These are phyloP conservation scores for Marasmius oreades DNA, from an alignment of 1,284 basidiomycete genomes.

Conservation along the genomic window DNA sequence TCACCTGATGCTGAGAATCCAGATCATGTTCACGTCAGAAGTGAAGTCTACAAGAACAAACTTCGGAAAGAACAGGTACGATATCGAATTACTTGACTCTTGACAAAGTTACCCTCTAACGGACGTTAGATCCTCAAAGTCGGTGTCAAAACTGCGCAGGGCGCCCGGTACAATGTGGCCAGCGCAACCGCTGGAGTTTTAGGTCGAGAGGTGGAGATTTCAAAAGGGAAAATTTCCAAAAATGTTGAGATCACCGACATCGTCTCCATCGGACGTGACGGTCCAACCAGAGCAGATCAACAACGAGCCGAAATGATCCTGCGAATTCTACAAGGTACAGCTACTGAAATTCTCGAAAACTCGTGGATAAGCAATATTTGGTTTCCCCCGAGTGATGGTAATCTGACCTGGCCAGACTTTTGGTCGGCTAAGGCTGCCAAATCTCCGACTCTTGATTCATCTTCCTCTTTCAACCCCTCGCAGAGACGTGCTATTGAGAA, in stretches of 20 bases:
- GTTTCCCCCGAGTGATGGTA: conserved; percentile 27
- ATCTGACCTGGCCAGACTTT: conserved; percentile 38
- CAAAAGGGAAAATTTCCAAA: conserved; percentile 19
- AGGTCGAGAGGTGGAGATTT: conserved; percentile 17
- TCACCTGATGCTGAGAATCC: conserved; percentile 22
- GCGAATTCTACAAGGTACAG: conserved; percentile 45
- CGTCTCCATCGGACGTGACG: conserved; percentile 45
- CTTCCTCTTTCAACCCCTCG: conserved; percentile 45
- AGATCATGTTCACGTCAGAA: conserved; percentile 24
- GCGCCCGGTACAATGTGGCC: not conserved
- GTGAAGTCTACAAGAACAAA: conserved; percentile 40
- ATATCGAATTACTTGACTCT: not conserved
- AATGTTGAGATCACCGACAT: conserved; percentile 27
- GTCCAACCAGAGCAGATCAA: conserved; percentile 49
- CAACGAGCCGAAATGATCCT: conserved; percentile 42
- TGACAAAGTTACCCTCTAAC: conserved; percentile 7
- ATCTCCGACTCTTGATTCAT: conserved; percentile 15
- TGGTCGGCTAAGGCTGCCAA: conserved; percentile 23
- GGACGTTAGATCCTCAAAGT: not conserved
- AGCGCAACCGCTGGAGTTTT: conserved; percentile 13
- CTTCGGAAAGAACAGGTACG: conserved; percentile 31
- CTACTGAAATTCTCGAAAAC: conserved; percentile 35
- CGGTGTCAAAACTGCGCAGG: not conserved
- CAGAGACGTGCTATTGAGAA: conserved; percentile 48
- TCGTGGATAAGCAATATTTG: conserved; percentile 61